phyloP scores from a whole-genome alignment of 495 filamentous ascomycete species.

The Clavariopsis aquatica region DNA sequence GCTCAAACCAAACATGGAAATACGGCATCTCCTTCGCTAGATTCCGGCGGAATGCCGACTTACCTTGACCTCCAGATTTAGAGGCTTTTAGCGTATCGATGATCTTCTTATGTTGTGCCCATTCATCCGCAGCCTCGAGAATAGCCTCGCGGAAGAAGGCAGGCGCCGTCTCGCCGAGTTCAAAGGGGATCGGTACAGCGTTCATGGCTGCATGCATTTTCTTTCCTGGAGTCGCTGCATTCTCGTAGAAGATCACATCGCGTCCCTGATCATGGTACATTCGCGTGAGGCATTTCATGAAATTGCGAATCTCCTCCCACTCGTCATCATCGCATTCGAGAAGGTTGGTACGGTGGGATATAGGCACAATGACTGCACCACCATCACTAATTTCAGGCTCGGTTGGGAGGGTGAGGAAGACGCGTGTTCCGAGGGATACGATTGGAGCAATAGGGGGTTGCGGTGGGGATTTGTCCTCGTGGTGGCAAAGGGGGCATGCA shows the following conservation, averaged over 20 bases:
- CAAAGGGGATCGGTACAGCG: constrained; percentile 82
- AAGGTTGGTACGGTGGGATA: constrained; percentile 84
- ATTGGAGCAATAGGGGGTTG: constrained; percentile 75
- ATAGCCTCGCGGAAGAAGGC: constrained; percentile 97
- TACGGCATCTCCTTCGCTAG: constrained; percentile 98
- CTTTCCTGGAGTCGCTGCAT: constrained; percentile 77
- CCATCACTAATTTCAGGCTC: constrained; percentile 83
- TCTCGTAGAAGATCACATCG: constrained; percentile 96
- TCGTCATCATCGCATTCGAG: constrained; percentile 98
- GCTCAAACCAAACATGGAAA: constrained; percentile 93
- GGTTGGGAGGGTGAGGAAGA: constrained; percentile 85
- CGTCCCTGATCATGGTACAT: constrained; percentile 90
- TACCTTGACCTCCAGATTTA: constrained; percentile 62
- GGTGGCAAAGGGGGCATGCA: constrained; percentile 86
- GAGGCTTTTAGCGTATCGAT: constrained; percentile 80
- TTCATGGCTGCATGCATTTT: constrained; percentile 84
- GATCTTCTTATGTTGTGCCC: constrained; percentile 91
- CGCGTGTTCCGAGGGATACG: constrained; percentile 83
- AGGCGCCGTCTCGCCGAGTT: constrained; percentile 83
- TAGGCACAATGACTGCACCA: constrained; percentile 83
- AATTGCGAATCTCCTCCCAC: constrained; percentile 97
- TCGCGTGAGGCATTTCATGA: constrained; percentile 94
- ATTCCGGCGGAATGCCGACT: constrained; percentile 75
- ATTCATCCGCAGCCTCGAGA: constrained; percentile 81
- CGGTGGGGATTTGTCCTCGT: constrained; percentile 80